Percentiles rank a stretch among this genome's conserved stretches.
These are phyloP conservation scores for Boletus coccyginus DNA, from an alignment of 768 basidiomycete species.

Conservation along the genomic window DNA sequence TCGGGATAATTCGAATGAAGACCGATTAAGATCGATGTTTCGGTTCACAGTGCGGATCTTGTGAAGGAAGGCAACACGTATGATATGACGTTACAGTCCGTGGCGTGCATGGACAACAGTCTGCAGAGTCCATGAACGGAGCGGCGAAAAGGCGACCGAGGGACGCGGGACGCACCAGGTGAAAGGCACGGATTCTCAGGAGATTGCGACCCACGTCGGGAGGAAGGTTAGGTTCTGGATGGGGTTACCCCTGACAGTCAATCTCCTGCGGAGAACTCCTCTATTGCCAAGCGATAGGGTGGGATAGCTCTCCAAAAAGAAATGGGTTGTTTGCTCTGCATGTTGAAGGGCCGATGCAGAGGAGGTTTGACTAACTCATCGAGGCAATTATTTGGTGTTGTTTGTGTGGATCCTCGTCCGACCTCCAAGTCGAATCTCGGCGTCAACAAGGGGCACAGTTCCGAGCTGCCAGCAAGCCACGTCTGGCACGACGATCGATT, in stretches of 20 bases:
- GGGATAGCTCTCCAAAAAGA: background rate
- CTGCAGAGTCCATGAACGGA: slow-evolving; percentile 7
- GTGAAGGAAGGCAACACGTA: slow-evolving; percentile 20
- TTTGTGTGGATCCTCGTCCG: background rate
- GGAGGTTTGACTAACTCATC: background rate
- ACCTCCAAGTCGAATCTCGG: too few relatives aligned
- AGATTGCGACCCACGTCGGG: slow-evolving; percentile 2
- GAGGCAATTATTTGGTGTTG: slow-evolving; percentile 1
- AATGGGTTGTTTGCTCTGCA: background rate
- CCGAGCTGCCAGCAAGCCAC: background rate
- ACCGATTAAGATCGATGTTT: slow-evolving; percentile 14
- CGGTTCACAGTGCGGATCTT: slow-evolving; percentile 22
- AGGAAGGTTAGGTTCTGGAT: slow-evolving; percentile 15
- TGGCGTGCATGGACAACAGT: background rate
- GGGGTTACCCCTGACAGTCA: slow-evolving; percentile 5
- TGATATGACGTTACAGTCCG: slow-evolving; percentile 15
- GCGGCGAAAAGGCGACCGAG: slow-evolving; percentile 15
- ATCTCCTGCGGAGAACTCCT: background rate
- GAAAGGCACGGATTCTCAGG: slow-evolving; percentile 16
- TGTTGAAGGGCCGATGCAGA: background rate
- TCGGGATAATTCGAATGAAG: slow-evolving; percentile 4
- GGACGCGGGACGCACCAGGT: slow-evolving; percentile 7
- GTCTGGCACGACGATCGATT: too few relatives aligned
- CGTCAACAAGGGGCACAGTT: background rate
- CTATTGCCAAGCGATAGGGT: background rate